Conservation (phyloP, 2,329 filamentous ascomycete species). For the Diaporthe ilicicola region DNA sequence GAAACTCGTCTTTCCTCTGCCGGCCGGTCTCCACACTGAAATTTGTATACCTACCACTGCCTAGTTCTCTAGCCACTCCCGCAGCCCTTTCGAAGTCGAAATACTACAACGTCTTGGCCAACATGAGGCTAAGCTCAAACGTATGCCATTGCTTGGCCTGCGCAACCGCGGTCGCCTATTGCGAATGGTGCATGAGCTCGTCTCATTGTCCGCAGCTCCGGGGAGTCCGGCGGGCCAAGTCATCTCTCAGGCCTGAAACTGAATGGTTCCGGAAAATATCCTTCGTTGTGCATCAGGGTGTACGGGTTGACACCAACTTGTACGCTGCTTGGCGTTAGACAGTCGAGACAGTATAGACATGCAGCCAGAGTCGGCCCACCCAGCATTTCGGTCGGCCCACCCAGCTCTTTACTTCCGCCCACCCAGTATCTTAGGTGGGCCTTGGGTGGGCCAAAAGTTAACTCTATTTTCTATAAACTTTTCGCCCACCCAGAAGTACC, state of each 20-base stretch:
- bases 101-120: constrained; percentile 36
- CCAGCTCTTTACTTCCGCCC: no score
- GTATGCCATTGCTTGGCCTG: constrained; percentile 42
- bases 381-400: no score
- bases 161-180: constrained; percentile 45
- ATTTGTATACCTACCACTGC: background rate
- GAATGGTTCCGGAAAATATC: constrained; percentile 46
- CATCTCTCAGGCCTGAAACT: constrained; percentile 29
- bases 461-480: no score
- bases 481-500: no score
- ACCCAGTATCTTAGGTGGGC: no score
- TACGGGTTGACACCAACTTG: constrained; percentile 28
- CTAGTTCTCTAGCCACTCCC: background rate
- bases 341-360: no score
- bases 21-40: background rate
- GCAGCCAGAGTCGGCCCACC: no score
- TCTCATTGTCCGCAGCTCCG: no score
- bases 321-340: no score
- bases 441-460: no score
- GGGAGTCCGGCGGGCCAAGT: no score
- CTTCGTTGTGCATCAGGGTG: constrained; percentile 25
- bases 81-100: constrained; percentile 30
- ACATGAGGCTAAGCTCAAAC: constrained; percentile 36
- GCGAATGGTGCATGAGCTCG: constrained; percentile 44
- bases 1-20: constrained; percentile 9